Evolutionary conservation across 2,329 filamentous ascomycete species (phyloP).

Genomic region (Alternaria ventricosa): DNA sequence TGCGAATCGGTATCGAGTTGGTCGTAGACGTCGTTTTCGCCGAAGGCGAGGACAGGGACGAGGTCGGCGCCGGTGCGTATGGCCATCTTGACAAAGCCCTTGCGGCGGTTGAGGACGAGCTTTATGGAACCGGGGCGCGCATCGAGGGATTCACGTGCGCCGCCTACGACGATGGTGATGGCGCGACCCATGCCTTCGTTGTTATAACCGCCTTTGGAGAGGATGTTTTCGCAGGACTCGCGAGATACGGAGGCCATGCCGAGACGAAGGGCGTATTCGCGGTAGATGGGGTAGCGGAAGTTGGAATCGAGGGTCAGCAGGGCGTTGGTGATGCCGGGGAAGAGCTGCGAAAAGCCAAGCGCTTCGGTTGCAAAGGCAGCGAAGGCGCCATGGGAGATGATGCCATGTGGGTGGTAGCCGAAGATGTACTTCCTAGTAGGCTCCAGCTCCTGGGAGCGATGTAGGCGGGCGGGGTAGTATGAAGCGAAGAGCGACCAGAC

Average conservation of each 20-base stretch:
- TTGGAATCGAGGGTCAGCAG: conserved; percentile 94
- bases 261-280: conserved; percentile 90
- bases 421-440: conserved; percentile 93
- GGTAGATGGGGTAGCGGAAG: conserved; percentile 90
- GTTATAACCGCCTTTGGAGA: conserved; percentile 79
- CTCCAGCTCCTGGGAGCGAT: conserved; percentile 81
- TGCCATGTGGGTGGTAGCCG: conserved; percentile 96
- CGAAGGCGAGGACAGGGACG: conserved; percentile 89
- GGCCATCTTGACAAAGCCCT: conserved; percentile 93
- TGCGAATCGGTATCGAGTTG: conserved; percentile 80
- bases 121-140: conserved; percentile 78
- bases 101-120: conserved; percentile 81
- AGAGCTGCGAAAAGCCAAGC: conserved; percentile 83
- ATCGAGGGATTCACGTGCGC: conserved; percentile 89
- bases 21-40: conserved; percentile 95
- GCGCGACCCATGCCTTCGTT: conserved; percentile 88
- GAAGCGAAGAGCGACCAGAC: conserved; percentile 89
- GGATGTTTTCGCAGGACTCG: conserved; percentile 87
- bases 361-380: conserved; percentile 90
- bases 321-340: conserved; percentile 94
- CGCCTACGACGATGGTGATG: conserved; percentile 94
- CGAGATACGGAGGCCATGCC: conserved; percentile 88
- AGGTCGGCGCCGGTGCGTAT: conserved; percentile 91
- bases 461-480: conserved; percentile 89
- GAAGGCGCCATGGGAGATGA: conserved; percentile 96